Base-by-base conservation (phyloP, 2,329 filamentous ascomycete species). In the Rosellinia necatrix region DNA sequence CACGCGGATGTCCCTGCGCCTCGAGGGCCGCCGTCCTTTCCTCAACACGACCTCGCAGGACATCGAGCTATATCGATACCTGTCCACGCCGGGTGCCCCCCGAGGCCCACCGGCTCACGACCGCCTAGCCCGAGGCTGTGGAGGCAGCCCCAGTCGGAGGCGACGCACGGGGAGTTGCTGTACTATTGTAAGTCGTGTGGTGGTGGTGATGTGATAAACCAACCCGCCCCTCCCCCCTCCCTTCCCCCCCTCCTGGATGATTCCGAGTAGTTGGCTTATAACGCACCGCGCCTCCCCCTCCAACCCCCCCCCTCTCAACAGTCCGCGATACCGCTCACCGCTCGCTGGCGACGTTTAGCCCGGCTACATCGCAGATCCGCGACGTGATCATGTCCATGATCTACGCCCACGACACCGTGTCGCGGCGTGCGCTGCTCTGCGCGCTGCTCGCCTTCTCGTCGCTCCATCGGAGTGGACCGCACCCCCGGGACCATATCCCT, bases 361-460 rank as follows among this genome's bases (percentile, higher is more conserved):
- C 43, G 8, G 53, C 46, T 13, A 57, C 64, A 3, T 44, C 47
- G 10, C 50, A 41, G 5, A 62, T 66, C 13, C 65, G 64, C 9
- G 61, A 65, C 43, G 25, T 53, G 12, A 59, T 72, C 7, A 57
- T 69, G 32, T 61, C 59, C 5, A 66, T 72, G 49, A 60, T 65
- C 4, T 43, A 70, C 4, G 34, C 59, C 1, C 43, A 55, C 6
- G 49, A 66, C 41, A 64, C 65, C 3, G 15, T 35, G 3, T 50
- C 67, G 10, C 59, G 61, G 4, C 46, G 37, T 1, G 68, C 67
- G 5, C 38, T 71, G 0, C 41, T 64, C 15, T 55, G 60, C 22
- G 59, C 67, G 1, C n/a, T 71, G 10, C 49, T 70, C 30, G 67
- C 68, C 13, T 60, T 69, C 41, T 62, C 69, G 4, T 66, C 62